Evolutionary conservation across 179 eudicot species (phyloP), one percentile per base, ranked within the genome.

Genomic region (Monotropa hypopitys): DNA sequence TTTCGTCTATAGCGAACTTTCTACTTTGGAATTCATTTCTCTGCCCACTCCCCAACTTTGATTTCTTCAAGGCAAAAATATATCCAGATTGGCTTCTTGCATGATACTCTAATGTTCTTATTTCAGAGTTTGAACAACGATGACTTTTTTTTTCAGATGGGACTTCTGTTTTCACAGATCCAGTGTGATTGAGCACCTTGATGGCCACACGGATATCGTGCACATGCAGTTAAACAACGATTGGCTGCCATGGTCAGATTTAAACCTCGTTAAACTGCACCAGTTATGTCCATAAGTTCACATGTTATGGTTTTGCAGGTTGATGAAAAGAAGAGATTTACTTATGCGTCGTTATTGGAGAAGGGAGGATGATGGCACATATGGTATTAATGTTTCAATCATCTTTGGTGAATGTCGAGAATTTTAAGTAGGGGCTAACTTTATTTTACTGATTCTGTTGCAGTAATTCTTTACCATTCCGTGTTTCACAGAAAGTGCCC

Each of bases 281-380:
- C 28, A 46, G 26, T 73, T 53, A 7, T 23, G 23, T 53, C 51
- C 7, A 4, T 21, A 23, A n/a, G 80, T 72, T 49, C 15, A 49
- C 50, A 20, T 13, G 20, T 11, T 73, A 11, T 12, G 32, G 32
- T 0, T 79, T 57, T 84, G 49, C 86, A 91, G 97, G 97, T 88
- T 91, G 46, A 80, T 85, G 88, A 85, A 78, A 78, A 78, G 78
- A 62, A 84, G 97, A 82, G 97, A 91, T 81, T 67, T 91, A 35
- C 84, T 91, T 57, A 53, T 90, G 74, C 83, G 87, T 4, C 91
- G 94, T 50, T 88, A 90, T 77, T 91, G 97, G 97, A 86, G 97
- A 84, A 87, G 90, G 80, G 94, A 91, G 72, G 94, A 90, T 73
- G 90, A 90, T 70, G 97, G 94, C 42, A 86, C 97, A 71, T 91